Percentiles rank a stretch among this genome's conserved stretches.
phyloP scores from a whole-genome alignment of 495 filamentous ascomycete genomes.

The Penicillium malachiteum region DNA sequence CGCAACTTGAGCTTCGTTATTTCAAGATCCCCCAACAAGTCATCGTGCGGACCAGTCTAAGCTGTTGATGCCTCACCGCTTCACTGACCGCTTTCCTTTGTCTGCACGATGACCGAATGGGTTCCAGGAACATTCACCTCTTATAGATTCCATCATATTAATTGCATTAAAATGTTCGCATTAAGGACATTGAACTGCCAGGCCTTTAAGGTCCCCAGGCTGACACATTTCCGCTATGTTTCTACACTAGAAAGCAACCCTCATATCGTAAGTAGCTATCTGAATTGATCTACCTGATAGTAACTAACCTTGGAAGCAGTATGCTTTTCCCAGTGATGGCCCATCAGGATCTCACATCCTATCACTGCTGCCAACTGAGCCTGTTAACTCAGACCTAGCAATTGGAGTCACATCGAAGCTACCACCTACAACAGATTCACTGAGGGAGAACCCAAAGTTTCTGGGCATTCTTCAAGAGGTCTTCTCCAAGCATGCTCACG shows the following conservation, averaged over 20 bases:
- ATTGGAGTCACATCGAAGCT: conserved; percentile 72
- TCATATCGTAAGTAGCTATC: conserved; percentile 47
- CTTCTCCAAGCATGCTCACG: conserved; percentile 62
- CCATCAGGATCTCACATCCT: conserved; percentile 55
- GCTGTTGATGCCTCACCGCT: conserved; percentile 9
- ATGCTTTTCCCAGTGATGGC: conserved; percentile 60
- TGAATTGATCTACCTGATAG: conserved; percentile 5
- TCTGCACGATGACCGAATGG: conserved; percentile 16
- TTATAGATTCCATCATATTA: background rate
- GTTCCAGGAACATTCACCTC: background rate
- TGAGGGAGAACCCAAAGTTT: conserved; percentile 77
- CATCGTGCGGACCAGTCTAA: background rate
- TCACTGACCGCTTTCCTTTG: conserved; percentile 14
- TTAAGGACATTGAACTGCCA: conserved; percentile 22
- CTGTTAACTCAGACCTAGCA: conserved; percentile 65
- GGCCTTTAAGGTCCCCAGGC: conserved; percentile 9
- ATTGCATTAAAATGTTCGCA: conserved; percentile 25
- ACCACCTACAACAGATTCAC: conserved; percentile 74
- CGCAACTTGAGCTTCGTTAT: background rate
- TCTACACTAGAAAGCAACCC: conserved; percentile 56
- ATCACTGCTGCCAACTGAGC: conserved; percentile 70
- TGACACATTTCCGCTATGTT: conserved; percentile 36
- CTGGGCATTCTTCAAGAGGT: conserved; percentile 72
- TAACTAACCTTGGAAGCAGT: conserved; percentile 50
- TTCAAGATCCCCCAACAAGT: background rate